Evolutionary conservation across 345 rosid species (phyloP).

Genomic region (Eucalyptus cloeziana): DNA sequence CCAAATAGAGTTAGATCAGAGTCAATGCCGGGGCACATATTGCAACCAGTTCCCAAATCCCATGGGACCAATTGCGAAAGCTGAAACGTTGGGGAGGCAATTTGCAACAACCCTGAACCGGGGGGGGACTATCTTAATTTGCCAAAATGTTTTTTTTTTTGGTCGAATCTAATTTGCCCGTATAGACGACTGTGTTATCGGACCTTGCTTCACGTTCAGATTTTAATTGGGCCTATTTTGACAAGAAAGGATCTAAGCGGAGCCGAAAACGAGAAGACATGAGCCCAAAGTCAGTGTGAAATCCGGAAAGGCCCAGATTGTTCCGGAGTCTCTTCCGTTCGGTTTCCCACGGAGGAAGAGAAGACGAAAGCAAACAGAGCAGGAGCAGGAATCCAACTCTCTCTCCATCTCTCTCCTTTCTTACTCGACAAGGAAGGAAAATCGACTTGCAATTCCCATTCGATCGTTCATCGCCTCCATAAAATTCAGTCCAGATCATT

Average conservation of each 20-base stretch:
- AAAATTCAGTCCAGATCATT: background rate
- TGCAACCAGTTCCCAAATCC: background rate
- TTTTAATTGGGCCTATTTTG: background rate
- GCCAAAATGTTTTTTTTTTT: too few relatives aligned
- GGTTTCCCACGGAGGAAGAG: background rate
- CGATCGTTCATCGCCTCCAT: background rate
- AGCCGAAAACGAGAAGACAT: background rate
- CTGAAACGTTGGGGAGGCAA: background rate
- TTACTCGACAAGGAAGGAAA: background rate
- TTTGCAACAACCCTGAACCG: background rate
- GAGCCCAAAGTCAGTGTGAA: background rate
- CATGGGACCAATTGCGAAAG: background rate
- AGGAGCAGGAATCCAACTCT: background rate
- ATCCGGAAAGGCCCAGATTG: constrained; percentile 15
- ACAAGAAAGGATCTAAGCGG: background rate
- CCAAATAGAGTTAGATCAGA: background rate
- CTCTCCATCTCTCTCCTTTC: background rate
- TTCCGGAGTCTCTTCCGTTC: background rate
- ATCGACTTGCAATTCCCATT: background rate
- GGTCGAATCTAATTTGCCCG: background rate
- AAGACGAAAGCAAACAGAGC: background rate
- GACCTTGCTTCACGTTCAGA: background rate
- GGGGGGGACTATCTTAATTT: too few relatives aligned
- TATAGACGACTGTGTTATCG: background rate
- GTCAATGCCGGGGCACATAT: background rate